Percentiles rank a stretch among this genome's conserved stretches.
These are phyloP conservation scores for Cystobasidiaceae sp. DNA, from an alignment of 1,284 basidiomycete genomes.

Conservation along the genomic window DNA sequence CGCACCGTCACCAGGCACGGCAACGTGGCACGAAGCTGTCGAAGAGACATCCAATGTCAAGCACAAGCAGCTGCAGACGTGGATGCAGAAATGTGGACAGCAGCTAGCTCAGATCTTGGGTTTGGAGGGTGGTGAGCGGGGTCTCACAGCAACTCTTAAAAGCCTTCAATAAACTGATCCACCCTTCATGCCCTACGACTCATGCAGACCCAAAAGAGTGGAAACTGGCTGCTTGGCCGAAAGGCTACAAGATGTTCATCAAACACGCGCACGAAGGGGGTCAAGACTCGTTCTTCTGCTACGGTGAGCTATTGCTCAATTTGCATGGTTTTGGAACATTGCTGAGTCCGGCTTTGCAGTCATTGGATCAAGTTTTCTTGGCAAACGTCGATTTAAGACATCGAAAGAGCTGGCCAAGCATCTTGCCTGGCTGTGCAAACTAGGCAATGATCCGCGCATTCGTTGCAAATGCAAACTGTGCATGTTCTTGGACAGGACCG, in stretches of 20 bases:
- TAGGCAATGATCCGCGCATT: not conserved
- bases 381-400: constrained; percentile 6
- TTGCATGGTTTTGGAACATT: not conserved
- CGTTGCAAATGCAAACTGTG: constrained; percentile 12
- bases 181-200: not conserved
- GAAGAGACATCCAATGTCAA: not conserved
- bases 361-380: constrained; percentile 15
- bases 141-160: not conserved
- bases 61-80: constrained; percentile 1
- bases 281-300: constrained; percentile 1
- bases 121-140: not conserved
- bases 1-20: not conserved
- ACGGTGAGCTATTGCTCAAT: not conserved
- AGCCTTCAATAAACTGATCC: not conserved
- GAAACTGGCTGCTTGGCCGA: constrained; percentile 22
- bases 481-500: not conserved
- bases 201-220: constrained; percentile 4
- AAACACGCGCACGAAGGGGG: not conserved
- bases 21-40: constrained; percentile 13
- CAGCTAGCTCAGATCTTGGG: not conserved
- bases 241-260: constrained; percentile 28
- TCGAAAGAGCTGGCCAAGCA: constrained; percentile 24
- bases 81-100: constrained; percentile 15
- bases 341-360: not conserved
- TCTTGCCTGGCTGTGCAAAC: constrained; percentile 17